Conservation (phyloP, 148 eudicot genomes). For the Fallopia convolvulus region DNA sequence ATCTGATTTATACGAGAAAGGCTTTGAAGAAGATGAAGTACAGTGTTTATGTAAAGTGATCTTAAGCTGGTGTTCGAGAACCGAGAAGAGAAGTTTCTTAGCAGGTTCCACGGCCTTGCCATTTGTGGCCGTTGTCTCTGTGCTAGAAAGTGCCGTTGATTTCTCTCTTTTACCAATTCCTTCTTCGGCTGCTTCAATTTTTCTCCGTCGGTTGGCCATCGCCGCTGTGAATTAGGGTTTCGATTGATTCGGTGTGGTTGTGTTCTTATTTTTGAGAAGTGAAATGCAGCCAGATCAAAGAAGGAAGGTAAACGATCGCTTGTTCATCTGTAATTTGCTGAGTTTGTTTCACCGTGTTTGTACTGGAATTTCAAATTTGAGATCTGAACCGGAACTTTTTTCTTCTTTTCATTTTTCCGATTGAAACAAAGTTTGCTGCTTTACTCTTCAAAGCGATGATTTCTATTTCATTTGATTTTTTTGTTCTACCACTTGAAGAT, state of each 20-base stretch:
- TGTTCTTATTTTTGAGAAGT: neutral
- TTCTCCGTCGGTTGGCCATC: neutral
- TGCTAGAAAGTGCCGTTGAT: neutral
- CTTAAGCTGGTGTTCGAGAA: neutral
- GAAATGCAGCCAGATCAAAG: slow-evolving; percentile 11
- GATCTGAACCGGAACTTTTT: neutral
- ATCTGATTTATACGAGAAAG: neutral
- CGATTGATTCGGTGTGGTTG: neutral
- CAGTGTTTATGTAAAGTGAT: neutral
- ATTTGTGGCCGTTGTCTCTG: neutral
- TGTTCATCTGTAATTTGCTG: neutral
- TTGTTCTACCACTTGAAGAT: neutral
- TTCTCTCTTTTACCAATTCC: too few species aligned
- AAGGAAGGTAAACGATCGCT: neutral
- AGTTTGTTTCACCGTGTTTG: neutral
- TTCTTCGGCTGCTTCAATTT: neutral
- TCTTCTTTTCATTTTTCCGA: neutral
- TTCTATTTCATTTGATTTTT: neutral
- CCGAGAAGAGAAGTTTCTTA: neutral
- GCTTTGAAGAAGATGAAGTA: neutral
- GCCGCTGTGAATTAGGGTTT: slow-evolving; percentile 3
- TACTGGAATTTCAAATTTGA: neutral
- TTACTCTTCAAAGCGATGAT: neutral
- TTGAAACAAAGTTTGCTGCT: neutral
- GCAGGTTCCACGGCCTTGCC: neutral